Percentiles rank a stretch among this genome's conserved stretches.
phyloP scores from a whole-genome alignment of 805 yeast genomes.

The Metschnikowia amazonensis region DNA sequence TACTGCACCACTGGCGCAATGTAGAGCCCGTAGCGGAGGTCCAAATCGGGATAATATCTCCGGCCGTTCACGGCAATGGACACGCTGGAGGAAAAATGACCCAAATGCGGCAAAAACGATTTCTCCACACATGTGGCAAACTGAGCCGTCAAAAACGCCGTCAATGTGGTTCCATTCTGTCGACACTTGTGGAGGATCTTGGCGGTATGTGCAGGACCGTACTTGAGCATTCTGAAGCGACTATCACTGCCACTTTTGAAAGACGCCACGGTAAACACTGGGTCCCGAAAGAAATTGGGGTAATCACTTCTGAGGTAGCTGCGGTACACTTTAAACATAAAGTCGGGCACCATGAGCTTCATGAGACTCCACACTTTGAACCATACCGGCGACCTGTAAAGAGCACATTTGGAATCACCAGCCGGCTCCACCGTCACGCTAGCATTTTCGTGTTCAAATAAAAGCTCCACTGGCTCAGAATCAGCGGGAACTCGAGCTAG shows the following conservation, averaged over 20 bases:
- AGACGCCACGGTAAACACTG: conserved; percentile 10
- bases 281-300: conserved; percentile 11
- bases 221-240: conserved; percentile 6
- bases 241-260: conserved; percentile 6
- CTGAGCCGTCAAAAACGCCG: conserved; percentile 12
- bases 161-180: conserved; percentile 7
- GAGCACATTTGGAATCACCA: conserved; percentile 3
- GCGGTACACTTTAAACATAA: conserved; percentile 1
- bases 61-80: conserved; percentile 13
- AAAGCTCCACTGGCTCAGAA: neutral
- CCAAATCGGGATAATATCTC: conserved; percentile 10
- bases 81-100: conserved; percentile 7
- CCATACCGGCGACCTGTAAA: conserved; percentile 6
- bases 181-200: conserved; percentile 7
- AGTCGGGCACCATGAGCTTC: conserved; percentile 4
- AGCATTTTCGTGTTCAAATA: conserved; percentile 3
- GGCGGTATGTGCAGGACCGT: conserved; percentile 5
- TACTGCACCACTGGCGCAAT: conserved; percentile 3
- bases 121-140: conserved; percentile 5
- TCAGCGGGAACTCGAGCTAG: neutral
- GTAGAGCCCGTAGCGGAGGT: conserved; percentile 13
- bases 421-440: neutral
- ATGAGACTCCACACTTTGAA: neutral
- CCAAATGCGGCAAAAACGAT: conserved; percentile 5
- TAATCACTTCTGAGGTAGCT: neutral